Percentiles rank a stretch among this genome's conserved stretches.
These are phyloP conservation scores for Kitagawia praeruptora DNA, from an alignment of 129 eudicot species.

Conservation along the genomic window DNA sequence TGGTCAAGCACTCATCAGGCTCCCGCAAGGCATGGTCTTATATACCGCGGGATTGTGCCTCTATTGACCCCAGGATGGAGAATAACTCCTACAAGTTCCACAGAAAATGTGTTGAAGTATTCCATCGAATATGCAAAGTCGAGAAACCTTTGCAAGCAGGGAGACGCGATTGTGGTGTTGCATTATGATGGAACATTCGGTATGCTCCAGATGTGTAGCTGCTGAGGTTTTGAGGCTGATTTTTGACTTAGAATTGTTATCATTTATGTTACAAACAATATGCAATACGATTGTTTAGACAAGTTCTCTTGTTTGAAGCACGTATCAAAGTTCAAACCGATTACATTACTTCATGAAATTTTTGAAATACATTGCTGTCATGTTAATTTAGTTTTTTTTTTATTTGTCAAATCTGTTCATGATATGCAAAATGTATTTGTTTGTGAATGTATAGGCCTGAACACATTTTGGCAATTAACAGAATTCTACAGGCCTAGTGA, in stretches of 20 bases:
- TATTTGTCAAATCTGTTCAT: too few species aligned
- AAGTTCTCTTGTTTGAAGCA: too few species aligned
- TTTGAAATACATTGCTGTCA: too few species aligned
- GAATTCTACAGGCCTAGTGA: too few species aligned
- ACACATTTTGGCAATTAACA: too few species aligned
- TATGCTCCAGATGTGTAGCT: slow-evolving; percentile 26
- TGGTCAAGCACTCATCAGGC: slow-evolving; percentile 50
- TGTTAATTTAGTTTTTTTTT: too few species aligned
- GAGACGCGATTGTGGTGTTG: slow-evolving; percentile 57
- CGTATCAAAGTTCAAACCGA: too few species aligned
- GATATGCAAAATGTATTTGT: too few species aligned
- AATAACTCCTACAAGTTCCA: slow-evolving; percentile 49
- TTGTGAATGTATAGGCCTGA: too few species aligned
- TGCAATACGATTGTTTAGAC: too few species aligned
- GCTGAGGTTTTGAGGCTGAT: background rate
- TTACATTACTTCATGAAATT: too few species aligned
- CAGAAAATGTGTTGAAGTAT: slow-evolving; percentile 39
- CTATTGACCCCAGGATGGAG: slow-evolving; percentile 44
- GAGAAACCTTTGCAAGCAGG: slow-evolving; percentile 43
- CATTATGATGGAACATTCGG: slow-evolving; percentile 37
- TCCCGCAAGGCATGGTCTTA: slow-evolving; percentile 60
- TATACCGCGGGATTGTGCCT: slow-evolving; percentile 58
- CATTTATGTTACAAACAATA: background rate
- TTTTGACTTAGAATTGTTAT: background rate
- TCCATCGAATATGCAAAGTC: slow-evolving; percentile 43